Base-by-base conservation (phyloP, 805 yeast species). In the Jamesozyma gamospora region DNA sequence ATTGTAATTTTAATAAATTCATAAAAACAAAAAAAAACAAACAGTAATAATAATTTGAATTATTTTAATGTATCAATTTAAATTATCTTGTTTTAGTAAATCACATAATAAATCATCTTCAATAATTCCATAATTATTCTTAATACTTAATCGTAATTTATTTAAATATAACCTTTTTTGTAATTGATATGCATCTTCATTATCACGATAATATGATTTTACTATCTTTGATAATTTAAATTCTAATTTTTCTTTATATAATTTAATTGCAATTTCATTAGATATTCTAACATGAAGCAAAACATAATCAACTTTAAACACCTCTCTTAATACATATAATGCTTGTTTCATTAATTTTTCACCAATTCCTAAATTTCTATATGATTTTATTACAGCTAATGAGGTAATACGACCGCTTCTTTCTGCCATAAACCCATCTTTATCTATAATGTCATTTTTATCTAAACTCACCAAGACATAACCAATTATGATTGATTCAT, bases 161-260 rank as follows among this genome's bases (percentile, higher is more conserved):
- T 78, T 78, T 34, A 77, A 55, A 15, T 65, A 66, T 48, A 85
- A 67, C 2, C 66, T 69, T 56, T 82, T 82, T 56, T 76, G 77
- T 97, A 90, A 90, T 32, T 88, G 82, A 60, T 86, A 88, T 14
- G 97, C 97, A 63, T 90, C 96, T 63, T 90, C 97, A 18, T 94
- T 94, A 62, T 90, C 96, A 38, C 87, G 95, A 53, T 90, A 90
- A 61, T 90, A 90, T 10, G 80, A 73, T 47, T 74, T 79, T 51
- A 86, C 95, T 42, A 88, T 77, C 30, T 79, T 74, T 41, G 80
- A 68, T 33, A 84, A 88, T 58, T 81, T 86, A 58, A 90, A 90
- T 44, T 72, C 66, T 45, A 90, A 69, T 2, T 95, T 81, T 54
- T 84, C 92, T 54, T 79, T 71, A 65, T 90, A 90, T 47, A 90